Evolutionary conservation across 352 stramenopile genomes (phyloP).

Genomic region (Phytophthora tubulina): DNA sequence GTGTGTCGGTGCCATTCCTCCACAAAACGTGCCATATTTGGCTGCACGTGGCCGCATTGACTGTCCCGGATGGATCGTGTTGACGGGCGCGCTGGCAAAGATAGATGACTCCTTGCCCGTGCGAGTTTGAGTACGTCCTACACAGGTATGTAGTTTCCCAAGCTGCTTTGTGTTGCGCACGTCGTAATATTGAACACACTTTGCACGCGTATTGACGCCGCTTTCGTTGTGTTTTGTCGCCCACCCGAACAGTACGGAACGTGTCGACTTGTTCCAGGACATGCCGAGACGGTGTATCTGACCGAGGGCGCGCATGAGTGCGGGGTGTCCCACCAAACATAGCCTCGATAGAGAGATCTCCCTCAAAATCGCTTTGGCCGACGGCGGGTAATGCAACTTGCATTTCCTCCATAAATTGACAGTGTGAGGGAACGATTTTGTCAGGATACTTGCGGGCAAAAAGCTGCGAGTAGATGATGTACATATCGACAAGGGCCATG

Average conservation of each 20-base stretch:
- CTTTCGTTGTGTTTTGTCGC: neutral
- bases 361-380: constrained; percentile 12
- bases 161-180: neutral
- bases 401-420: constrained; percentile 8
- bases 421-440: neutral
- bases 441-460: neutral
- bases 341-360: constrained; percentile 1
- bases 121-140: neutral
- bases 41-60: constrained; percentile 7
- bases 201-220: constrained; percentile 12
- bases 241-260: neutral
- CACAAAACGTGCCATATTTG: constrained; percentile 21
- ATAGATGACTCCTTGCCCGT: neutral
- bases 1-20: constrained; percentile 1
- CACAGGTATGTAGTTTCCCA: constrained; percentile 13
- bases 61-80: constrained; percentile 1
- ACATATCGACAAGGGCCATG: constrained; percentile 15
- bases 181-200: constrained; percentile 10
- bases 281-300: neutral
- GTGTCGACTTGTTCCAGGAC: neutral
- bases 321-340: neutral
- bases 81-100: neutral
- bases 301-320: neutral
- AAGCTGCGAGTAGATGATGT: constrained; percentile 8
- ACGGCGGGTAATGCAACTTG: neutral